Percentiles rank a stretch among this genome's conserved stretches.
Evolutionary conservation across 176 grass and related monocot species (phyloP).

Genomic region (Calamus simplicifolius): DNA sequence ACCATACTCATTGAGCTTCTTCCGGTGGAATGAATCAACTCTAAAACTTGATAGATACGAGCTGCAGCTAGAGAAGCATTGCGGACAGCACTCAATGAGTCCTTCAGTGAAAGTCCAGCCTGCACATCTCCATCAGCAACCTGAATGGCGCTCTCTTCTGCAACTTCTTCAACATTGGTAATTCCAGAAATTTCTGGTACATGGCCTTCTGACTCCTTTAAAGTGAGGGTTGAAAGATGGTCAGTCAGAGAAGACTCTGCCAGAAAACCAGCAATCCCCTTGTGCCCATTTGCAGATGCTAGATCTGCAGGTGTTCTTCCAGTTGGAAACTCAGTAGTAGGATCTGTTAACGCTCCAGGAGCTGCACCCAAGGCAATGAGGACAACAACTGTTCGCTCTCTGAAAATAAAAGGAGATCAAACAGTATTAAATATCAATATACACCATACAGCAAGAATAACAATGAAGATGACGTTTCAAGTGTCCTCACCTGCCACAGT

Average conservation of each 20-base stretch:
- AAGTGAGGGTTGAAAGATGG: slow-evolving; percentile 67
- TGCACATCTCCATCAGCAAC: slow-evolving; percentile 40
- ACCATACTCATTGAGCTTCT: slow-evolving; percentile 74
- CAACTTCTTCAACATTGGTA: slow-evolving; percentile 22
- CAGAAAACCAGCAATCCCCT: slow-evolving; percentile 94
- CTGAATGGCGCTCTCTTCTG: slow-evolving; percentile 30
- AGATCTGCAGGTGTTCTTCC: slow-evolving; percentile 96
- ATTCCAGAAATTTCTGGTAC: slow-evolving; percentile 33
- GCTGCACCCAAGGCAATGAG: slow-evolving; percentile 71
- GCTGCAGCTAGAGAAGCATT: slow-evolving; percentile 97
- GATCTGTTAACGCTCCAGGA: slow-evolving; percentile 78
- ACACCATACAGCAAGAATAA: neutral
- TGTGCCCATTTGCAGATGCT: slow-evolving; percentile 91
- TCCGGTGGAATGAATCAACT: slow-evolving; percentile 94
- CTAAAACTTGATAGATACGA: slow-evolving; percentile 94
- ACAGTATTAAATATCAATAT: neutral
- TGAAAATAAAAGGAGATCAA: slow-evolving; percentile 31
- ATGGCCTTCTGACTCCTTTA: slow-evolving; percentile 61
- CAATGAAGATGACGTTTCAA: neutral
- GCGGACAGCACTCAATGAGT: slow-evolving; percentile 82
- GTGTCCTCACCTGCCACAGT: slow-evolving; percentile 57
- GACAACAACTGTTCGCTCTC: slow-evolving; percentile 58
- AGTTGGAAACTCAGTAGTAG: slow-evolving; percentile 63
- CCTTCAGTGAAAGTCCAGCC: slow-evolving; percentile 52
- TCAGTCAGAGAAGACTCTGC: slow-evolving; percentile 94